Evolutionary conservation across 2,329 filamentous ascomycete species (phyloP).

Genomic region (Phyllosticta paracitricarpa): DNA sequence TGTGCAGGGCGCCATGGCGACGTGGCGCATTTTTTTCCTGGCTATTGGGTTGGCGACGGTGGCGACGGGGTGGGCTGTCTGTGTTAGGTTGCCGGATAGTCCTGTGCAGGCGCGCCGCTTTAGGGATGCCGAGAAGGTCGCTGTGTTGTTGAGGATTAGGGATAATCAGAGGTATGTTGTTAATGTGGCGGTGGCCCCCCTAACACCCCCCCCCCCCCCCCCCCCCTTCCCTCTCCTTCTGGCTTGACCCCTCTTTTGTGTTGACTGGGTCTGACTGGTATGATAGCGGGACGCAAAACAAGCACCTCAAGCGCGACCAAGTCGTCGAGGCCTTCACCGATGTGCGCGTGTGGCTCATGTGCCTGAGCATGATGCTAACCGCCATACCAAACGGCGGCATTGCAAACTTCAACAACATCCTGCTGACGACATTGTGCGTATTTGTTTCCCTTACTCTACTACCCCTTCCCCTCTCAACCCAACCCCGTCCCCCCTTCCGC

Average conservation of each 20-base stretch:
- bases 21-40: constrained; percentile 23
- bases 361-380: constrained; percentile 24
- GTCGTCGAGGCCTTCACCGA: constrained; percentile 10
- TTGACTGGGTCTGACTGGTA: no score
- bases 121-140: constrained; percentile 24
- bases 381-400: constrained; percentile 35
- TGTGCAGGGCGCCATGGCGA: constrained; percentile 12
- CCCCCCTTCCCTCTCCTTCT: no score
- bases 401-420: constrained; percentile 33
- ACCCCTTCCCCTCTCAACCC: no score
- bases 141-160: constrained; percentile 10
- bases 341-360: constrained; percentile 24
- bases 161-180: constrained; percentile 10
- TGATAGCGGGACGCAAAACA: constrained; percentile 10
- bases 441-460: neutral
- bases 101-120: constrained; percentile 26
- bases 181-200: neutral
- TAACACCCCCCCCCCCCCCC: no score
- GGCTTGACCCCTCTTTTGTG: no score
- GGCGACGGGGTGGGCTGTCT: constrained; percentile 18
- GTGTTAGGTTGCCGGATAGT: constrained; percentile 25
- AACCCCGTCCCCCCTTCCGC: no score
- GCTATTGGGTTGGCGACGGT: constrained; percentile 31
- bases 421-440: constrained; percentile 23
- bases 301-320: constrained; percentile 9